Evolutionary conservation across 2,329 filamentous ascomycete genomes (phyloP).

Genomic region (Chrysoporthe cubensis): DNA sequence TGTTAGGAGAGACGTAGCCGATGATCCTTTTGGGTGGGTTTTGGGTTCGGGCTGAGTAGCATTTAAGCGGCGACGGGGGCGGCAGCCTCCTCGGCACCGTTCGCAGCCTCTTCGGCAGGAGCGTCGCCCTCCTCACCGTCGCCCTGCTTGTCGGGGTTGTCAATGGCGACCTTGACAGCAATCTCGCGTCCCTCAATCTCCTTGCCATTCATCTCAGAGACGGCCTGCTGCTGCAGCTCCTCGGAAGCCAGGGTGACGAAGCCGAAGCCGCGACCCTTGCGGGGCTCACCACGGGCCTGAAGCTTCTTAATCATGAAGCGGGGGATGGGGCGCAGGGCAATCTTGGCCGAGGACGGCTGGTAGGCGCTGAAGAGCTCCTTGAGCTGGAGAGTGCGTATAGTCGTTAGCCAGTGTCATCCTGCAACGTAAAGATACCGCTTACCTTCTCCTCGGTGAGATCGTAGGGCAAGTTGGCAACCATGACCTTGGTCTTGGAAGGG

Average conservation of each 20-base stretch:
- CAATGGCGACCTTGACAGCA: constrained; percentile 99
- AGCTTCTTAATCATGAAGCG: constrained; percentile 99
- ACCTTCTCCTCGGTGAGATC: constrained; percentile 98
- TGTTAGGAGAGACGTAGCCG: constrained; percentile 13
- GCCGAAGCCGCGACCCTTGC: constrained; percentile 98
- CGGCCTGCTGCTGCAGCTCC: constrained; percentile 96
- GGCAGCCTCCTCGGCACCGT: constrained; percentile 44
- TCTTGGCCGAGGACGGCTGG: constrained; percentile 93
- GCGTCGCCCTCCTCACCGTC: constrained; percentile 79
- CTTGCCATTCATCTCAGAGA: constrained; percentile 98
- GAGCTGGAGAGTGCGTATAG: constrained; percentile 62
- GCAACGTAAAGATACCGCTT: constrained; percentile 37
- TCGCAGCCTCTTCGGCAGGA: constrained; percentile 46
- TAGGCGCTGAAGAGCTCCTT: constrained; percentile 96
- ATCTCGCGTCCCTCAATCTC: constrained; percentile 98
- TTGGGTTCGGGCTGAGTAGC: constrained; percentile 14
- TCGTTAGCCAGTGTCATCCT: constrained; percentile 13
- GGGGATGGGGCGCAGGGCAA: constrained; percentile 95
- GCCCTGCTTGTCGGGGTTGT: constrained; percentile 86
- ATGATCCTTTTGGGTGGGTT: constrained; percentile 12
- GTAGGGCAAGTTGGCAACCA: constrained; percentile 99
- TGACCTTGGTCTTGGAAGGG: constrained; percentile 99
- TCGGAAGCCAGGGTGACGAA: constrained; percentile 96
- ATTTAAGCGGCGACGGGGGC: constrained; percentile 38
- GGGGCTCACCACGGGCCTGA: constrained; percentile 93